A percentile compares a stretch with the other conserved stretches of the same genome.
These are phyloP conservation scores for Puccinia sorghi DNA, from an alignment of 1,284 basidiomycete genomes.

Conservation along the genomic window DNA sequence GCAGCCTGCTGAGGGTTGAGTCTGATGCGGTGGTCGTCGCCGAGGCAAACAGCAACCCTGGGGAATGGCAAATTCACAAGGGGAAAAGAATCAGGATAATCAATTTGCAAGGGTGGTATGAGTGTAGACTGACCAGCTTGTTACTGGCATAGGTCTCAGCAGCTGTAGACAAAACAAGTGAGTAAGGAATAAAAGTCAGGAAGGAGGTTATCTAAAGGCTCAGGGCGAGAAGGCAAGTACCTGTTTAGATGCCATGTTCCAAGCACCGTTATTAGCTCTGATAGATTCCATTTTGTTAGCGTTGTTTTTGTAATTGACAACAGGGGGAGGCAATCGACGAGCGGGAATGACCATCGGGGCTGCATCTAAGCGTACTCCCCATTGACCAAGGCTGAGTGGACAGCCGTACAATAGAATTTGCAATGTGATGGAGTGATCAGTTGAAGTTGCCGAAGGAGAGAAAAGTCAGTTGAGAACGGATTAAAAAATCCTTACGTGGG, in stretches of 20 bases:
- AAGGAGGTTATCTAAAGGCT: background rate
- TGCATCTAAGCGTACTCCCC: slow-evolving; percentile 36
- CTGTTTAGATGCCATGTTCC: slow-evolving; percentile 29
- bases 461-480: background rate
- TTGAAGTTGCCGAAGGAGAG: background rate
- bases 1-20: background rate
- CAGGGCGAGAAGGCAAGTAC: background rate
- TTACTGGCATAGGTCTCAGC: slow-evolving; percentile 16
- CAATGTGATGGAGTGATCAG: background rate
- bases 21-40: background rate
- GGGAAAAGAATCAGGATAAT: too few species aligned
- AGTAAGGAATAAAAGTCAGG: background rate
- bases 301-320: slow-evolving; percentile 15
- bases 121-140: slow-evolving; percentile 27
- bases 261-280: slow-evolving; percentile 17
- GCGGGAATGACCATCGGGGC: slow-evolving; percentile 24
- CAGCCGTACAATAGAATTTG: background rate
- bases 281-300: background rate
- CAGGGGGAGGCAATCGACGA: slow-evolving; percentile 41
- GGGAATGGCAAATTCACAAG: too few species aligned
- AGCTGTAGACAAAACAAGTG: background rate
- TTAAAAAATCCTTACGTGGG: slow-evolving; percentile 22
- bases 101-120: background rate
- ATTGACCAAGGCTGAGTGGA: slow-evolving; percentile 12
- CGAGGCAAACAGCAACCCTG: slow-evolving; percentile 32